Percentiles rank a stretch among this genome's conserved stretches.
Evolutionary conservation across 2,329 filamentous ascomycete species (phyloP).

Genomic region (Talaromyces sp.): DNA sequence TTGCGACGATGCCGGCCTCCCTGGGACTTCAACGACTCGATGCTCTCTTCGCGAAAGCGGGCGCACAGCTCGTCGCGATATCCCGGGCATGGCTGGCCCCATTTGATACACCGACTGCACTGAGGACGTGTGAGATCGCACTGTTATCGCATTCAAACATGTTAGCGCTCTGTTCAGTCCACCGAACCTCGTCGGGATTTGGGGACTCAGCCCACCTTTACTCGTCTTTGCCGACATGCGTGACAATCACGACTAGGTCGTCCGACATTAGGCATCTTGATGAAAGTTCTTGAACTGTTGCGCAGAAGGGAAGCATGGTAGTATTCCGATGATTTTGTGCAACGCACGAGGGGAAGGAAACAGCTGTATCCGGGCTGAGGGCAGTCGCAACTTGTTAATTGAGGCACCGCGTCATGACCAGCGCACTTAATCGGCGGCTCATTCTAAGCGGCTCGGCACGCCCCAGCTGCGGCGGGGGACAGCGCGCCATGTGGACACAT

Average conservation of each 20-base stretch:
- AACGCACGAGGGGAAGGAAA: not conserved
- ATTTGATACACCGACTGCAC: not conserved
- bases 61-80: not conserved
- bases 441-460: not conserved
- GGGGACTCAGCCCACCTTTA: not conserved
- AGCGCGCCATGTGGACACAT: not conserved
- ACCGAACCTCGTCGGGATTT: not conserved
- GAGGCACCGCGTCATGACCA: not conserved
- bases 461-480: not conserved
- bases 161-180: not conserved
- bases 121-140: conserved; percentile 1
- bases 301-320: not conserved
- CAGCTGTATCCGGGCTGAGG: not conserved
- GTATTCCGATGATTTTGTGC: not conserved
- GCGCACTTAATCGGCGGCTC: not conserved
- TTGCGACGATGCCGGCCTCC: not conserved
- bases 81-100: not conserved
- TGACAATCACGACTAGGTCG: conserved; percentile 5
- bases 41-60: not conserved
- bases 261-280: conserved; percentile 2
- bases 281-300: not conserved
- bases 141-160: not conserved
- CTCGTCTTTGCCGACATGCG: not conserved
- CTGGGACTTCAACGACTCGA: not conserved
- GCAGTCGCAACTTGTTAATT: not conserved